Evolutionary conservation across 805 yeast genomes (phyloP), one percentile per base, ranked within the genome.

Genomic region (Metschnikowia orientalis): DNA sequence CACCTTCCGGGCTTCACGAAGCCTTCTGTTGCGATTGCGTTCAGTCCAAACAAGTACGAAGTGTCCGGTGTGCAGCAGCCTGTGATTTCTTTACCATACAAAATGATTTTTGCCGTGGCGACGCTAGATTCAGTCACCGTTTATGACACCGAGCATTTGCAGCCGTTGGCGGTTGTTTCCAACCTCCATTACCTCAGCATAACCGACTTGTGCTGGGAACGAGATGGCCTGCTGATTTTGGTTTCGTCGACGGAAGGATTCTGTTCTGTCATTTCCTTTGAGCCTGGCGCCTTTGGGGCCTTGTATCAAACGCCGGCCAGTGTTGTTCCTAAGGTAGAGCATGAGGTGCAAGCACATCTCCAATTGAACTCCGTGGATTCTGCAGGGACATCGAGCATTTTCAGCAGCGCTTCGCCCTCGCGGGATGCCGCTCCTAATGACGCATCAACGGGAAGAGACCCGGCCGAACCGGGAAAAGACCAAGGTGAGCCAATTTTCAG

Each of bases 191-290:
- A 89, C 50, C 79, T 94, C 2, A 77, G 92, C 1, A 70, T 92
- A 20, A 89, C 98, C 0, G 98, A 92, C 54, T 51, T 90, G 29
- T 61, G 81, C 6, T 92, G 98, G 98, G 71, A 84, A 14, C 57
- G 61, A 4, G 88, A 85, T 55, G 98, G 97, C 0, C 57, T 59
- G 10, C 61, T 73, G 9, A 57, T 92, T 11, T 64, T 90, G 46
- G 67, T 84, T 15, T 78, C 95, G 5, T 84, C 96, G 0, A 83
- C 95, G 0, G 98, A 92, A 56, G 97, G 97, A 12, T 90, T 88
- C 54, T 82, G 96, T 44, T 81, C 95, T 1, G 71, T 71, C 27
- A 56, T 89, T 1, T 56, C 63, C 5, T 73, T 87, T 29, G 71
- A 71, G 4, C 56, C 59, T 2, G 69, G 59, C 2, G 66, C 75